phyloP scores from a whole-genome alignment of 495 filamentous ascomycete genomes.

The Penicillium flavigenum region DNA sequence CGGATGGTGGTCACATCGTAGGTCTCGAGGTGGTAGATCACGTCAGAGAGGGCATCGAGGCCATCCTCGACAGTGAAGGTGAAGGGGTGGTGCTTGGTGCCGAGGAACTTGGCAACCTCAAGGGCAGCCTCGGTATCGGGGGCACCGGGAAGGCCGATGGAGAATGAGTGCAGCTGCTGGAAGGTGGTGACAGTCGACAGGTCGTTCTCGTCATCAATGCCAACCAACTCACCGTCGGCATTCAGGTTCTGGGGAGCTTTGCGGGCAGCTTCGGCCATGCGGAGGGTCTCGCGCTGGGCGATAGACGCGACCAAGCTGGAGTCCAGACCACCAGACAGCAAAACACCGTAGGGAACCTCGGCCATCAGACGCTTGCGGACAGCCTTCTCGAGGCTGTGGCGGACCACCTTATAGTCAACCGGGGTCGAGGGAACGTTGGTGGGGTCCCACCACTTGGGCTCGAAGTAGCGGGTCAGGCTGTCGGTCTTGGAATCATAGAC shows the following conservation, averaged over 20 bases:
- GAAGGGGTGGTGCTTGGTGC: constrained; percentile 96
- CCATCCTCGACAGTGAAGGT: constrained; percentile 97
- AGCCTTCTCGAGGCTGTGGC: constrained; percentile 80
- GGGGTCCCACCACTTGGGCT: constrained; percentile 92
- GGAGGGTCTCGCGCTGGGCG: constrained; percentile 84
- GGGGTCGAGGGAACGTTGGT: constrained; percentile 71
- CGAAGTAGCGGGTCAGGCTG: constrained; percentile 77
- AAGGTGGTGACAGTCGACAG: constrained; percentile 88
- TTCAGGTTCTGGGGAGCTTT: constrained; percentile 33
- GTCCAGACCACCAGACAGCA: constrained; percentile 93
- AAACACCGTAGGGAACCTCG: constrained; percentile 94
- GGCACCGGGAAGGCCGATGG: constrained; percentile 87
- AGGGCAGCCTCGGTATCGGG: constrained; percentile 87
- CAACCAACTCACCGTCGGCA: constrained; percentile 70
- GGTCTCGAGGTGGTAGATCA: constrained; percentile 96
- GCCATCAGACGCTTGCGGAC: constrained; percentile 98
- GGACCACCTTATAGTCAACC: constrained; percentile 75
- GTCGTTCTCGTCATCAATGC: constrained; percentile 88
- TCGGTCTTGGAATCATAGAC: constrained; percentile 90
- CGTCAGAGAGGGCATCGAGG: constrained; percentile 90
- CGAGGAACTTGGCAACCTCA: constrained; percentile 90
- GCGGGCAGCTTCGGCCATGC: constrained; percentile 61
- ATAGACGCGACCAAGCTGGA: constrained; percentile 94
- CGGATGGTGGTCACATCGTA: constrained; percentile 98
- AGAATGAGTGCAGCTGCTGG: constrained; percentile 96